These are phyloP conservation scores for Wilcoxina mikolae DNA, from an alignment of 495 filamentous ascomycete species.

Conservation along the genomic window DNA sequence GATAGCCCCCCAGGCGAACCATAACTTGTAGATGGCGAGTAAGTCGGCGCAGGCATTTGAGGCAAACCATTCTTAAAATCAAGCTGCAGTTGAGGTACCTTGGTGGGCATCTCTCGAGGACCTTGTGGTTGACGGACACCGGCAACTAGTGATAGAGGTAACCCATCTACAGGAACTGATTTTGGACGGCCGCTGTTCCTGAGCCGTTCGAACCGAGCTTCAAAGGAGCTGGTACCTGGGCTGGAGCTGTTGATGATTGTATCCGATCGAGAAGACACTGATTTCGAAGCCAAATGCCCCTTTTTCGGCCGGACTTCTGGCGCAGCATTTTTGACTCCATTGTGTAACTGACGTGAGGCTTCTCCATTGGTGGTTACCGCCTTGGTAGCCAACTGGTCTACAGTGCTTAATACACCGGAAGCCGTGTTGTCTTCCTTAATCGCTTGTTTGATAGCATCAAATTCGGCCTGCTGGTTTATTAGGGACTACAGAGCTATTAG, in stretches of 20 bases:
- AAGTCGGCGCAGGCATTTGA: conserved; percentile 24
- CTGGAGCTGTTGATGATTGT: neutral
- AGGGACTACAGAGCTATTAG: neutral
- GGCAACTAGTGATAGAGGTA: neutral
- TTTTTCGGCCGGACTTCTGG: conserved; percentile 21
- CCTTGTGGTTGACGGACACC: neutral
- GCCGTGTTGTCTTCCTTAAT: conserved; percentile 35
- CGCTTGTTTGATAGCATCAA: conserved; percentile 46
- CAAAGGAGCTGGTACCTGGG: neutral
- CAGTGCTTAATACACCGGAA: conserved; percentile 18
- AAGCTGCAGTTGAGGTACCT: conserved; percentile 4
- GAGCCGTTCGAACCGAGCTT: neutral
- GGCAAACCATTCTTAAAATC: conserved; percentile 20
- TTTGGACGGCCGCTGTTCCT: neutral
- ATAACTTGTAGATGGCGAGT: conserved; percentile 26
- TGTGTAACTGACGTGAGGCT: neutral
- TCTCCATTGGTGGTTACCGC: conserved; percentile 1
- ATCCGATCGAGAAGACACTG: neutral
- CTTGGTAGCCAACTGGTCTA: conserved; percentile 18
- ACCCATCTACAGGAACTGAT: neutral
- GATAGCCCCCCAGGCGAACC: conserved; percentile 14
- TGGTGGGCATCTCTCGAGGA: conserved; percentile 15
- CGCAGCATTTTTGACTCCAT: conserved; percentile 7
- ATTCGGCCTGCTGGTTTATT: conserved; percentile 27
- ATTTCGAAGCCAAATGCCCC: conserved; percentile 12